A percentile compares a stretch with the other conserved stretches of the same genome.
Evolutionary conservation across 2,329 filamentous ascomycete genomes (phyloP).

Genomic region (Colletotrichum graminicola): DNA sequence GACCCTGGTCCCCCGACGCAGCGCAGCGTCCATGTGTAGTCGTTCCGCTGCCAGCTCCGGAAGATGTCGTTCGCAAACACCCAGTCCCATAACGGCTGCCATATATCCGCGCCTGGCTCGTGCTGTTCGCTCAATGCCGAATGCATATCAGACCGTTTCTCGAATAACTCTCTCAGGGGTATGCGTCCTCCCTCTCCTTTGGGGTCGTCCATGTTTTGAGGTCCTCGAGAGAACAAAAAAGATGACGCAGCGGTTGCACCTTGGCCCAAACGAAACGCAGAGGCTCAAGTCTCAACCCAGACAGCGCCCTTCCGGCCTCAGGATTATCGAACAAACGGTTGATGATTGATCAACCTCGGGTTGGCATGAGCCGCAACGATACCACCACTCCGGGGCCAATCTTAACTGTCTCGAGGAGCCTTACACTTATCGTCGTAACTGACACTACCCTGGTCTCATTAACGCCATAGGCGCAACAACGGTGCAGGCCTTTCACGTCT

Average conservation of each 20-base stretch:
- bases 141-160: slow-evolving; percentile 9
- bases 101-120: slow-evolving; percentile 17
- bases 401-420: not conserved
- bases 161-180: not conserved
- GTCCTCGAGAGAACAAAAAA: not conserved
- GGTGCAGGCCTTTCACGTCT: not conserved
- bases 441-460: not conserved
- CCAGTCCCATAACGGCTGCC: slow-evolving; percentile 22
- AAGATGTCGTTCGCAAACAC: slow-evolving; percentile 17
- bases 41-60: slow-evolving; percentile 16
- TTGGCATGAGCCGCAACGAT: not conserved
- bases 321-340: not conserved
- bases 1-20: slow-evolving; percentile 30
- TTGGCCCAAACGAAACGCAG: not conserved
- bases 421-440: not conserved
- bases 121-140: slow-evolving; percentile 15
- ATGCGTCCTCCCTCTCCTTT: not conserved
- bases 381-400: not conserved
- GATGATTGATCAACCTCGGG: too few species aligned
- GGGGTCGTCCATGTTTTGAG: not conserved
- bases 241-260: not conserved
- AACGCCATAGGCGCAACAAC: not conserved
- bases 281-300: not conserved
- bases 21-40: slow-evolving; percentile 16
- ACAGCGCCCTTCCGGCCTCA: not conserved